A percentile compares a stretch with the other conserved stretches of the same genome.
phyloP scores from a whole-genome alignment of 805 yeast species.

The Lipomyces starkeyi region DNA sequence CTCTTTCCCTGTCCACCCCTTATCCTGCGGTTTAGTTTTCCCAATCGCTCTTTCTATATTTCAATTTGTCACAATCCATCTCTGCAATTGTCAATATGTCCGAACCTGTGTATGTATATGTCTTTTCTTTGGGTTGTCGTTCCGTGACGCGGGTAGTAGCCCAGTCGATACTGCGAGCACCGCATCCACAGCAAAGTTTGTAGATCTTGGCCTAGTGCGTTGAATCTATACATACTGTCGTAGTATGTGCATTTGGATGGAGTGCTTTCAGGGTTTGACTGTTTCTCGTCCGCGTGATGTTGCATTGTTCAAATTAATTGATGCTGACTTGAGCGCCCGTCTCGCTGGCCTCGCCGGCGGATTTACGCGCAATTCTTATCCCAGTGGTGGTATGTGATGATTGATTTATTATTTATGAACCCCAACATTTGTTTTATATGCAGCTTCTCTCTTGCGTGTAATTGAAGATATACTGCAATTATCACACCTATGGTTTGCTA shows the following conservation, averaged over 20 bases:
- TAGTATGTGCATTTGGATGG: not conserved
- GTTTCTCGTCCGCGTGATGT: not conserved
- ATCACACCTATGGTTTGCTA: not conserved
- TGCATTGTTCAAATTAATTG: not conserved
- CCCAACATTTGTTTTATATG: not conserved
- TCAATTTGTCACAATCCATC: constrained; percentile 9
- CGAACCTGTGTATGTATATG: constrained; percentile 35
- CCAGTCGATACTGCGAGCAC: not conserved
- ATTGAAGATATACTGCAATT: not conserved
- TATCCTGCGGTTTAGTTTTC: not conserved
- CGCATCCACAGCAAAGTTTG: not conserved
- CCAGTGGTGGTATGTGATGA: constrained; percentile 36
- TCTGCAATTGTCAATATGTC: constrained; percentile 25
- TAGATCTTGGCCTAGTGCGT: not conserved
- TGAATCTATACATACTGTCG: not conserved
- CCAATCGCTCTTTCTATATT: constrained; percentile 5
- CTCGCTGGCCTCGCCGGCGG: constrained; percentile 32
- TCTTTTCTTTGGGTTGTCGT: constrained; percentile 8
- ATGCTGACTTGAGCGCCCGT: constrained; percentile 23
- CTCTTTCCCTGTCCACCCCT: constrained; percentile 4
- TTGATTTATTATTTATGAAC: not conserved
- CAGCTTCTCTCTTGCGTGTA: not conserved
- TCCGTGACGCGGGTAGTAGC: not conserved
- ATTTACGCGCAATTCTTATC: constrained; percentile 11
- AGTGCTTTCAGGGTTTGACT: not conserved